Base-by-base conservation (phyloP, 1,284 basidiomycete genomes). In the Tilletiopsis washingtonensis region DNA sequence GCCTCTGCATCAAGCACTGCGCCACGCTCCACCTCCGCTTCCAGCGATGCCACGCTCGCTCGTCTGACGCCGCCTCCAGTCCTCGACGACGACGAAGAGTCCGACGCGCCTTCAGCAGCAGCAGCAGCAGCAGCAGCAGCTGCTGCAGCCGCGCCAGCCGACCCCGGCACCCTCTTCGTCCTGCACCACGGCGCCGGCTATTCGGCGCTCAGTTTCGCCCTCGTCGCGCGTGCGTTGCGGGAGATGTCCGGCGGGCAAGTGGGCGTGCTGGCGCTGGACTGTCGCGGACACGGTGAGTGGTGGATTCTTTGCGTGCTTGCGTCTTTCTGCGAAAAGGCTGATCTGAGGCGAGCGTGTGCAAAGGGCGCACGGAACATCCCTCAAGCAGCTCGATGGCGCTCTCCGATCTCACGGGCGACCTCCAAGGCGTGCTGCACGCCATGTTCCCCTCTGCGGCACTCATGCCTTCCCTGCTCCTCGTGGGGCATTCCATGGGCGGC, bases 181-280 rank as follows among this genome's bases (percentile, higher is more conserved):
- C 88, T 88, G 73, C 91, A 96, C 67, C 93, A 98, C 64, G 93
- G 94, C 0, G 93, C 88, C 1, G 93, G 94, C 2, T 89, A 88
- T 67, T 84, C 84, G 0, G 91, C 82, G 0, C 78, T 96, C 54
- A 88, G 83, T 55, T 98, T 91, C 72, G 91, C 94, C 0, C 83
- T 83, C 61, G 79, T 91, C 46, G 89, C 91, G 9, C 84, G 84
- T 68, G 84, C 88, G 70, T 77, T 97, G 2, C 75, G 74, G 11
- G 78, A 77, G 38, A 61, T 78, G 69, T 82, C 81, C 24, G 76
- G 77, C 6, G 85, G 85, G 5, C 84, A 88, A 64, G 82, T 86
- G 42, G 93, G 94, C 0, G 80, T 97, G 12, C 64, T 98, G 40
- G 79, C 86, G 0, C 78, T 86, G 47, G 94, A 98, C 77, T 84